Conservation (phyloP, 345 rosid genomes). For the Citrus reticulata region DNA sequence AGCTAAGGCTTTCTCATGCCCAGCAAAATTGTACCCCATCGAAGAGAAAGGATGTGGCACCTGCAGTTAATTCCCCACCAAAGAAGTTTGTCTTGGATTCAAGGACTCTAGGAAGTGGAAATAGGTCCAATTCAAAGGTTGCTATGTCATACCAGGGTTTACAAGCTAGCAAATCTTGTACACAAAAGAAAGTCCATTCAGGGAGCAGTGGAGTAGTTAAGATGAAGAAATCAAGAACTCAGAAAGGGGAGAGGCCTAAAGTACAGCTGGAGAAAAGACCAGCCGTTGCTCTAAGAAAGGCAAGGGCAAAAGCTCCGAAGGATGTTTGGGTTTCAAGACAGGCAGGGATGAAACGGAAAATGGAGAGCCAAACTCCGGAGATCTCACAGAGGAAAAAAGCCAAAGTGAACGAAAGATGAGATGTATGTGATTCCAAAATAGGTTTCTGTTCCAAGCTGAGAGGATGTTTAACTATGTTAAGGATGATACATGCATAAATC, state of each 20-base stretch:
- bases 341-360: constrained; percentile 68
- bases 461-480: not conserved
- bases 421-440: not conserved
- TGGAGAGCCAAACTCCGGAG: constrained; percentile 55
- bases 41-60: constrained; percentile 52
- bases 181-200: constrained; percentile 42
- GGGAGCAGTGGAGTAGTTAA: constrained; percentile 29
- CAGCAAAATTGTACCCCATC: constrained; percentile 56
- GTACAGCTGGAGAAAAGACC: constrained; percentile 58
- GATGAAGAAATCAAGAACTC: constrained; percentile 35
- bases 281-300: constrained; percentile 81
- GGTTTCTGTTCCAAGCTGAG: not conserved
- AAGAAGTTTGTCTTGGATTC: constrained; percentile 46
- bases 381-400: constrained; percentile 49
- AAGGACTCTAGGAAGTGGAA: constrained; percentile 29
- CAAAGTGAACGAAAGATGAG: constrained; percentile 9
- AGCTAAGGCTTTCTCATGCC: constrained; percentile 62
- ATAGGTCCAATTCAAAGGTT: constrained; percentile 24
- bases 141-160: constrained; percentile 75
- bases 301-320: constrained; percentile 36
- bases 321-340: constrained; percentile 39
- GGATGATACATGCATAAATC: no score
- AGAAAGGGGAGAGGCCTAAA: constrained; percentile 31
- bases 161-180: constrained; percentile 66
- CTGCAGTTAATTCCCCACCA: constrained; percentile 30